Conservation (phyloP, 139 green algal species). For the Chlamydomonas eustigma region DNA sequence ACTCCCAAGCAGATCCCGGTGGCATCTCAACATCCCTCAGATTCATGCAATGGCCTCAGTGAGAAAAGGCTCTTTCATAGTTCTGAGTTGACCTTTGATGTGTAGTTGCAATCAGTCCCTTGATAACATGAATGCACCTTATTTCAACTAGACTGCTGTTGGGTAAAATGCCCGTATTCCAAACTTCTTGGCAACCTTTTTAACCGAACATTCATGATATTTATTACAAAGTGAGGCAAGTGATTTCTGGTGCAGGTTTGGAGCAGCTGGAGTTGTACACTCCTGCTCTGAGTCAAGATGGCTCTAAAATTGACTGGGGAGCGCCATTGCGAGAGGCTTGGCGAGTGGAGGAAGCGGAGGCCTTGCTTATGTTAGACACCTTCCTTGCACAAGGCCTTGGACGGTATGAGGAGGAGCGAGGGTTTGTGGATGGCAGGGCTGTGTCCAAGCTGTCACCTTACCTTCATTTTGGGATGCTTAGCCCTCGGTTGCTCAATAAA, state of each 20-base stretch:
- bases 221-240: no score
- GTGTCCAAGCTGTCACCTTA: slow-evolving; percentile 58
- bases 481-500: slow-evolving; percentile 12
- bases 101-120: no score
- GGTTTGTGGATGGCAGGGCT: slow-evolving; percentile 39
- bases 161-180: no score
- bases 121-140: no score
- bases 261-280: slow-evolving; percentile 29
- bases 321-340: slow-evolving; percentile 20
- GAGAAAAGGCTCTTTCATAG: no score
- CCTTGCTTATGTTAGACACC: slow-evolving; percentile 29
- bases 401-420: slow-evolving; percentile 41
- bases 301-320: slow-evolving; percentile 33
- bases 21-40: neutral
- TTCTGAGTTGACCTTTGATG: no score
- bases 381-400: slow-evolving; percentile 39
- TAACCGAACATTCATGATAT: no score
- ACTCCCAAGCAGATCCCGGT: slow-evolving; percentile 31
- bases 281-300: neutral
- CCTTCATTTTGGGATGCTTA: slow-evolving; percentile 53
- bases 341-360: slow-evolving; percentile 35
- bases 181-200: no score
- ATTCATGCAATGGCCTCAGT: neutral
- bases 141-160: no score
- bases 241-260: slow-evolving; percentile 19